phyloP scores from a whole-genome alignment of 129 eudicot genomes.

The Logfia minima region DNA sequence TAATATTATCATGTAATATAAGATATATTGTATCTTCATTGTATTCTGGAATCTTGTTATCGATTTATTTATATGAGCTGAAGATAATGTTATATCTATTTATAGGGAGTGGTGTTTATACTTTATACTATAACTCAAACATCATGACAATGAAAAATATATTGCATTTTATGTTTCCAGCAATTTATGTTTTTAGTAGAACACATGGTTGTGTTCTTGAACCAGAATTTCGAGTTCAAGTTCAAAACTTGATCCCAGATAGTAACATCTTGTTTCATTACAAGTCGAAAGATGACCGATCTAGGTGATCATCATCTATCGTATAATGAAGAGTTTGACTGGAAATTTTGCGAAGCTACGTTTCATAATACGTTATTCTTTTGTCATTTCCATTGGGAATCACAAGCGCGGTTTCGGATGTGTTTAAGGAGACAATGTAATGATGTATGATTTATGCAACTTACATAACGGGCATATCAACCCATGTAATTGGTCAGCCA shows the following conservation, averaged over 20 bases:
- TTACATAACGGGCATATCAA: too few species aligned
- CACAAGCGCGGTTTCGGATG: too few species aligned
- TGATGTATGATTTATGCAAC: too few species aligned
- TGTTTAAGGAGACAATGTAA: too few species aligned
- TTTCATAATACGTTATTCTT: neutral
- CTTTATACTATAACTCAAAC: neutral
- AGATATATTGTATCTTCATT: too few species aligned
- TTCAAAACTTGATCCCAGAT: neutral
- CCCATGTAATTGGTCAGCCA: too few species aligned
- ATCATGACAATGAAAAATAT: neutral
- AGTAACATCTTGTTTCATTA: neutral
- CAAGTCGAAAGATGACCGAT: neutral
- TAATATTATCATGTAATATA: too few species aligned
- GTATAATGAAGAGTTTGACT: neutral
- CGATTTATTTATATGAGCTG: too few species aligned
- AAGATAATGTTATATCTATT: too few species aligned
- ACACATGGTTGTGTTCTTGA: neutral
- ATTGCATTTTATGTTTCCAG: neutral
- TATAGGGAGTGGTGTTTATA: neutral
- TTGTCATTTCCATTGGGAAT: neutral
- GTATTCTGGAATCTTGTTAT: neutral
- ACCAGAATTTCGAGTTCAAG: neutral
- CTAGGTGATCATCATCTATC: neutral
- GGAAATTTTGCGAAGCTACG: neutral
- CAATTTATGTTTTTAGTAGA: neutral